These are phyloP conservation scores for Globisporangium echinulatum DNA, from an alignment of 352 stramenopile species.

Conservation along the genomic window DNA sequence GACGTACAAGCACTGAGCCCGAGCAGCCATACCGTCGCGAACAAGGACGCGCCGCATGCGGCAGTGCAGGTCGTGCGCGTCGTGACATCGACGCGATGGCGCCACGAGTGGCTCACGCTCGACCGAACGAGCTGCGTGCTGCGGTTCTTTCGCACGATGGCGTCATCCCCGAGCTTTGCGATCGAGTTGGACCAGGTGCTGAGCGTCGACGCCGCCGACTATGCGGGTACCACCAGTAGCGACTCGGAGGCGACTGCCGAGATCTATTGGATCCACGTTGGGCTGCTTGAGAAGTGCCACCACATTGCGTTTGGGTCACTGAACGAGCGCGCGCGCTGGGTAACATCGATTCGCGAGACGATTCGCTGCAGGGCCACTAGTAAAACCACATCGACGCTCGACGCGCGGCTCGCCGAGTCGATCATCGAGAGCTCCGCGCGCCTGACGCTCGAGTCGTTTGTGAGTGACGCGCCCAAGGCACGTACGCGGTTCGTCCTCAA, in stretches of 20 bases:
- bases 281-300: slow-evolving; percentile 32
- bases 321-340: slow-evolving; percentile 32
- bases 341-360: slow-evolving; percentile 11
- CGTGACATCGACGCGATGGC: slow-evolving; percentile 27
- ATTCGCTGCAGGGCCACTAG: not conserved
- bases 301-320: slow-evolving; percentile 36
- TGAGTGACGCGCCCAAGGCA: slow-evolving; percentile 11
- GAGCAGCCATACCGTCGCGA: not conserved
- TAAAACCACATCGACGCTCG: not conserved
- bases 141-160: slow-evolving; percentile 40
- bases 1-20: slow-evolving; percentile 4
- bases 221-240: not conserved
- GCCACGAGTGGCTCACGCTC: slow-evolving; percentile 50
- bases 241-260: not conserved
- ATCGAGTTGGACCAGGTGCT: slow-evolving; percentile 29
- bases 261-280: slow-evolving; percentile 47
- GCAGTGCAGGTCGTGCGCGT: slow-evolving; percentile 37
- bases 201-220: slow-evolving; percentile 9
- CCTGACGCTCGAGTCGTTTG: slow-evolving; percentile 19
- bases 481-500: slow-evolving; percentile 40
- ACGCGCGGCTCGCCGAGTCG: slow-evolving; percentile 10
- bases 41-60: slow-evolving; percentile 16
- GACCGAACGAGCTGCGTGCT: slow-evolving; percentile 27
- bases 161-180: slow-evolving; percentile 23
- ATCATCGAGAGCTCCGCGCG: slow-evolving; percentile 15